Evolutionary conservation across 139 green algal species (phyloP).

Genomic region (Auxenochlorella pyrenoidosa): DNA sequence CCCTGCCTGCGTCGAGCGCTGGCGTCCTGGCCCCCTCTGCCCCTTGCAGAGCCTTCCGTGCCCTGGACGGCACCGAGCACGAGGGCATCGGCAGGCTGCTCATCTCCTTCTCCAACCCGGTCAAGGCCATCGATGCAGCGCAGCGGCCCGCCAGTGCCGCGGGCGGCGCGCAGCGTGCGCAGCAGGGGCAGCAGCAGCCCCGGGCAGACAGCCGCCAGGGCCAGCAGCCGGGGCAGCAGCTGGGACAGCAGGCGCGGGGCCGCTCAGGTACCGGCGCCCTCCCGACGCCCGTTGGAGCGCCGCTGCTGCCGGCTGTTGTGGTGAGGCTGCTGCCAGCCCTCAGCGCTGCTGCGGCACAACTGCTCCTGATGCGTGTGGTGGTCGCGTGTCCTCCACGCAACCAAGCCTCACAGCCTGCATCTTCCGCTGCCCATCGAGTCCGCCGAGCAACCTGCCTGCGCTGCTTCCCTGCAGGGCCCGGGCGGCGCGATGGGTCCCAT

Average conservation of each 20-base stretch:
- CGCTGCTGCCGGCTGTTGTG: background rate
- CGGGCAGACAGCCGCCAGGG: background rate
- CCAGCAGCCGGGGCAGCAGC: background rate
- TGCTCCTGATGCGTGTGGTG: too few relatives aligned
- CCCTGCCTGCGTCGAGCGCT: background rate
- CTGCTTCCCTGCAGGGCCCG: background rate
- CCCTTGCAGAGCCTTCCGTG: slow-evolving; percentile 51
- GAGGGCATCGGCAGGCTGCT: slow-evolving; percentile 54
- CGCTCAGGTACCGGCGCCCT: background rate
- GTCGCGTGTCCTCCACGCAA: too few relatives aligned
- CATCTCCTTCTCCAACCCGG: slow-evolving; percentile 70
- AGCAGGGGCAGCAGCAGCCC: slow-evolving; percentile 23
- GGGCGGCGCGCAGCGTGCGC: background rate
- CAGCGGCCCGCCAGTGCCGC: background rate
- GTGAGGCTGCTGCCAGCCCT: background rate
- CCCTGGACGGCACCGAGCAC: slow-evolving; percentile 55
- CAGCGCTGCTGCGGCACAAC: background rate
- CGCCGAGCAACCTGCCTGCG: background rate
- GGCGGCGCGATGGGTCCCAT: background rate
- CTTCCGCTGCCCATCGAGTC: background rate
- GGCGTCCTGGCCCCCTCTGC: background rate
- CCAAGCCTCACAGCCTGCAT: background rate
- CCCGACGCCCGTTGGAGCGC: background rate
- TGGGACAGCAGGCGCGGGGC: background rate
- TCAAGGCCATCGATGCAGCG: slow-evolving; percentile 38